phyloP scores from a whole-genome alignment of 2,329 filamentous ascomycete genomes.

The Escovopsis weberi region DNA sequence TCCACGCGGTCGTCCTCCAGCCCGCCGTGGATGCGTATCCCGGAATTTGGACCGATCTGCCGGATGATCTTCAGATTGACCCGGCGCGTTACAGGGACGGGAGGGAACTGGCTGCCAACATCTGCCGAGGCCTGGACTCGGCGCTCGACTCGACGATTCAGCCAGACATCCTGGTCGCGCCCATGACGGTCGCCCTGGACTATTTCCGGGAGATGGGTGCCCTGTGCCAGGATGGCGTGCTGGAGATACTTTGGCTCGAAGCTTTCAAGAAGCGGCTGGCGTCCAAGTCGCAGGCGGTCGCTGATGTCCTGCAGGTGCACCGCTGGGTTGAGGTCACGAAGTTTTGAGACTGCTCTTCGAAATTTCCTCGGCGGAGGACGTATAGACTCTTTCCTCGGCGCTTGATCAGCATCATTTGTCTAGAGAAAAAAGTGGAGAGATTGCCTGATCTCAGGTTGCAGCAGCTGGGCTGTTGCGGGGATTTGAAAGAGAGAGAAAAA shows the following conservation, averaged over 20 bases:
- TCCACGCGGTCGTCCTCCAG: slow-evolving; percentile 31
- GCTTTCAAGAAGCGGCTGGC: slow-evolving; percentile 25
- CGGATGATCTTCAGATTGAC: slow-evolving; percentile 25
- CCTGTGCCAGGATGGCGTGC: slow-evolving; percentile 24
- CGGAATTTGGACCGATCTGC: slow-evolving; percentile 24
- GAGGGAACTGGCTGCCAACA: slow-evolving; percentile 29
- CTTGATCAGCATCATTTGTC: too few relatives aligned
- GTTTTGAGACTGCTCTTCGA: slow-evolving; percentile 7
- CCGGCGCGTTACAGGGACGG: slow-evolving; percentile 28
- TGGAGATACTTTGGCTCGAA: slow-evolving; percentile 35
- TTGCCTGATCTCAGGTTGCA: neutral
- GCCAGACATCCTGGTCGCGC: slow-evolving; percentile 30
- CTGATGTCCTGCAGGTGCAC: slow-evolving; percentile 22
- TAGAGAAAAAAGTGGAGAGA: neutral
- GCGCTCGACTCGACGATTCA: slow-evolving; percentile 28
- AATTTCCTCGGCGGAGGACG: neutral
- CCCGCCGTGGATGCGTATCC: slow-evolving; percentile 27
- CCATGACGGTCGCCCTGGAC: slow-evolving; percentile 27
- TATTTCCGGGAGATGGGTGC: slow-evolving; percentile 26
- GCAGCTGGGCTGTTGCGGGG: slow-evolving; percentile 5
- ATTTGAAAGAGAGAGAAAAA: neutral
- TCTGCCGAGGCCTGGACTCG: slow-evolving; percentile 37
- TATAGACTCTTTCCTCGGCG: too few relatives aligned
- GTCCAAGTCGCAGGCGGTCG: slow-evolving; percentile 27
- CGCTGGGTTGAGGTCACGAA: slow-evolving; percentile 24